Evolutionary conservation across 805 yeast genomes (phyloP), one percentile per base, ranked within the genome.

Genomic region (Kluyveromyces lactis): DNA sequence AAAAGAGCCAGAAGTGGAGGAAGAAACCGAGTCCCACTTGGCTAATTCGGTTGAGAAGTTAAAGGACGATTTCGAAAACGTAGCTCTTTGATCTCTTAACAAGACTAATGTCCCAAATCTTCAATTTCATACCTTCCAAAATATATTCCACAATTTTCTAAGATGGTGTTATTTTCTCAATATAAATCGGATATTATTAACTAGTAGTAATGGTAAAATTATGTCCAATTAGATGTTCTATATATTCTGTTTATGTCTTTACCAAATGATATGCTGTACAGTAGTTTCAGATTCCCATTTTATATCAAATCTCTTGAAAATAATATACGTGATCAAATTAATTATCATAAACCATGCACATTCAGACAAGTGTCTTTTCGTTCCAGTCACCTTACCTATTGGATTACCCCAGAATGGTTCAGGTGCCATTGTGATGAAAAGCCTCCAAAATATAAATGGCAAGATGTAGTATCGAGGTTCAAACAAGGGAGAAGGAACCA

Each of bases 381-480:
- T 54, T 7, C 55, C 42, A 23, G 49, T 44, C 5, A 56, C 42
- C 2, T 48, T 47, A 8, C 50, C 43, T 2, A 52, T 51, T 7
- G 42, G 24, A 12, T 53, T 55, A 42, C 48, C 48, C 15, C 44
- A 50, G 13, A 57, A 50, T 18, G 64, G 60, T 13, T 77, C 75
- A 11, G 58, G 55, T 35, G 50, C 49, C 36, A 60, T 53, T 10
- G 62, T 60, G 12, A 71, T 58, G 42, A 76, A 70, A 2, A 85
- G 39, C 49, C 97, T 72, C 77, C 89, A 86, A 29, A 87, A 59
- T 10, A 83, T 56, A 54, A 75, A 78, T 3, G 97, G 97, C 4
- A 86, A 51, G 36, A 90, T 84, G 58, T 81, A 92, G 58, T 92
- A 92, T 42, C 98, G 73, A 36, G 97, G 95, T 60, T 92, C 98